Evolutionary conservation across 352 stramenopile species (phyloP).

Genomic region (Phytopythium delawarense): DNA sequence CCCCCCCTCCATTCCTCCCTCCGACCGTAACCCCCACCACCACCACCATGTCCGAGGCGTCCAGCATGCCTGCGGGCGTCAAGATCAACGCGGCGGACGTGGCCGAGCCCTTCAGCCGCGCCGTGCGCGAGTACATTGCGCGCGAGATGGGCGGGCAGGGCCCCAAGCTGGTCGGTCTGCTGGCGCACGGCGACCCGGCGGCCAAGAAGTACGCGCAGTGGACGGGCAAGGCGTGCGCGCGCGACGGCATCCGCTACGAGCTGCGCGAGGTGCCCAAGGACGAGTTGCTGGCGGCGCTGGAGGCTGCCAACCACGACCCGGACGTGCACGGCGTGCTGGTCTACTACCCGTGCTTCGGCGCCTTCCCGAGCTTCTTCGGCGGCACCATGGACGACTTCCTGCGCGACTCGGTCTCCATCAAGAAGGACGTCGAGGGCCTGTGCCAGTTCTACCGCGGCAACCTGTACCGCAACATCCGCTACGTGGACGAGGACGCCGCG

Average conservation of each 20-base stretch:
- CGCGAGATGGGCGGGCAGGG: constrained; percentile 71
- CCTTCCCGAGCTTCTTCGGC: constrained; percentile 95
- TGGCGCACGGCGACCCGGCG: constrained; percentile 94
- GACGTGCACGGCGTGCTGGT: constrained; percentile 97
- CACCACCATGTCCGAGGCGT: constrained; percentile 10
- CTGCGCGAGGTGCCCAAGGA: constrained; percentile 92
- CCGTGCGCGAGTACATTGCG: constrained; percentile 80
- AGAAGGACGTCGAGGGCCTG: constrained; percentile 97
- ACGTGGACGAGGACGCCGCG: constrained; percentile 77
- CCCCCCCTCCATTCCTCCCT: too few relatives aligned
- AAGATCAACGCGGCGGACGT: constrained; percentile 85
- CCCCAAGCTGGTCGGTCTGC: constrained; percentile 87
- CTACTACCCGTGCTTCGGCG: constrained; percentile 98
- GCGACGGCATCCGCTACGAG: constrained; percentile 97
- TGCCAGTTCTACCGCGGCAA: constrained; percentile 96
- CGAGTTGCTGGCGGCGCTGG: constrained; percentile 91
- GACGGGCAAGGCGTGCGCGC: constrained; percentile 92
- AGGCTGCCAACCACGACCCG: constrained; percentile 91
- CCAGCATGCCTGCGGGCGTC: constrained; percentile 12
- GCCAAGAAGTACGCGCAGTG: constrained; percentile 97
- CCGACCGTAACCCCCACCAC: too few relatives aligned
- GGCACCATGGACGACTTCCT: constrained; percentile 97
- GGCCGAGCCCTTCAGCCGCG: constrained; percentile 81
- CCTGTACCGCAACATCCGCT: constrained; percentile 97
- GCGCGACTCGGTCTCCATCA: constrained; percentile 93